phyloP scores from a whole-genome alignment of 257 asterid genomes.

The Fraxinus excelsior region DNA sequence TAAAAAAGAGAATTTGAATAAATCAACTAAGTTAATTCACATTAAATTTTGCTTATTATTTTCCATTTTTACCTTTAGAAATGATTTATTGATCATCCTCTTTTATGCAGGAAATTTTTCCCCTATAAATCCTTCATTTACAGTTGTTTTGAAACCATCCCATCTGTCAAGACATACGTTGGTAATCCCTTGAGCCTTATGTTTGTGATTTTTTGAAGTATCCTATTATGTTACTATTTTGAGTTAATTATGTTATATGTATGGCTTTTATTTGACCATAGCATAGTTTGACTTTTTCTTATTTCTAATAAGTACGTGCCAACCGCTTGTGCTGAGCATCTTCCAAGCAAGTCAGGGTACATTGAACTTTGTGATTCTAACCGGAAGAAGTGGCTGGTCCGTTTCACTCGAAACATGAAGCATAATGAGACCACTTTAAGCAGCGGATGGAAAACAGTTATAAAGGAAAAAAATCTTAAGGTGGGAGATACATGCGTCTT shows the following conservation, averaged over 20 bases:
- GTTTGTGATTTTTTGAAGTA: not conserved
- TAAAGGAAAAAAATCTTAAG: not conserved
- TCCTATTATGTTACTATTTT: too few species aligned
- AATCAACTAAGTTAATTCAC: not conserved
- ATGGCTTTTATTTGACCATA: not conserved
- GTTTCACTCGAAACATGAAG: not conserved
- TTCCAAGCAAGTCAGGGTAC: not conserved
- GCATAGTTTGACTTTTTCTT: not conserved
- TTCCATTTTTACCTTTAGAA: too few species aligned
- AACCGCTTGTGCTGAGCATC: not conserved
- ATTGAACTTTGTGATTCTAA: not conserved
- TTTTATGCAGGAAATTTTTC: not conserved
- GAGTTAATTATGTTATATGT: too few species aligned
- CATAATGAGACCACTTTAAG: not conserved
- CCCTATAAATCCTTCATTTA: constrained; percentile 14
- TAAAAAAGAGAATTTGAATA: not conserved
- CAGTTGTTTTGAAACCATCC: not conserved
- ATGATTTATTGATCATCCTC: not conserved
- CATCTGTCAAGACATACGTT: not conserved
- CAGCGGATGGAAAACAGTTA: not conserved
- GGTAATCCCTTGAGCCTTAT: constrained; percentile 19
- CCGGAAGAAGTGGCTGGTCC: not conserved
- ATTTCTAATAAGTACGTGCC: constrained; percentile 17
- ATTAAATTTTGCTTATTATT: too few species aligned
- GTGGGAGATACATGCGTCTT: constrained; percentile 28